Percentiles rank a stretch among this genome's conserved stretches.
phyloP scores from a whole-genome alignment of 1,284 basidiomycete species.

The Wallemia hederae region DNA sequence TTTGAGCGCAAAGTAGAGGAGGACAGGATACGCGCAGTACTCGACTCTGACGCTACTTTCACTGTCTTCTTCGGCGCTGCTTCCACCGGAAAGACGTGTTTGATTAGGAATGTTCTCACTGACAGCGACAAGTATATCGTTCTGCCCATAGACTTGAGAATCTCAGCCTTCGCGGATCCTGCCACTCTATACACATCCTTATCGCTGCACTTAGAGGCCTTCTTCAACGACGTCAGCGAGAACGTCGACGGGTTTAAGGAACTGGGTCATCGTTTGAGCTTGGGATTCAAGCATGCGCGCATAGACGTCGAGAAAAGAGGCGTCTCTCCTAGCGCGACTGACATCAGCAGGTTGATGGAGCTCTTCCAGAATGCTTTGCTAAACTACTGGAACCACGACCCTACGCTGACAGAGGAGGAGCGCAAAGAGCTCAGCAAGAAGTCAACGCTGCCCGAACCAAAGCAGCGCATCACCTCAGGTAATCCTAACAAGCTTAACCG shows the following conservation, averaged over 20 bases:
- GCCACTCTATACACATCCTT: slow-evolving; percentile 40
- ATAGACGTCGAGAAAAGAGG: slow-evolving; percentile 30
- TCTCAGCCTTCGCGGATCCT: slow-evolving; percentile 51
- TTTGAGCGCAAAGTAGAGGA: slow-evolving; percentile 35
- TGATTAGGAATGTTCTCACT: slow-evolving; percentile 42
- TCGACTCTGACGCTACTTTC: slow-evolving; percentile 41
- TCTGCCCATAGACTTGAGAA: slow-evolving; percentile 49
- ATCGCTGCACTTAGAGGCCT: slow-evolving; percentile 47
- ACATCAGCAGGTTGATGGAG: slow-evolving; percentile 53
- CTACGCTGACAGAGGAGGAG: slow-evolving; percentile 14
- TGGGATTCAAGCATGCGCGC: slow-evolving; percentile 51
- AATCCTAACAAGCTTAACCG: slow-evolving; percentile 22
- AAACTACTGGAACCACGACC: slow-evolving; percentile 37
- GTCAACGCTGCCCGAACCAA: slow-evolving; percentile 14
- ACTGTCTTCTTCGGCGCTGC: slow-evolving; percentile 42
- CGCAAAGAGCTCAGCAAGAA: slow-evolving; percentile 11
- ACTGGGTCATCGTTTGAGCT: slow-evolving; percentile 37
- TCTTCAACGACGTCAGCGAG: slow-evolving; percentile 33
- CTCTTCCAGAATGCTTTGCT: slow-evolving; percentile 42
- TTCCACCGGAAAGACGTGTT: slow-evolving; percentile 41
- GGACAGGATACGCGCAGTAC: slow-evolving; percentile 27
- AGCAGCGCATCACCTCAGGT: slow-evolving; percentile 7
- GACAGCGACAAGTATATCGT: slow-evolving; percentile 30
- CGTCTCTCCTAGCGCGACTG: slow-evolving; percentile 33
- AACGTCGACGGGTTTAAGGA: slow-evolving; percentile 31